phyloP scores from a whole-genome alignment of 192 early-diverging fungal species.

The Ambispora gerdemannii region DNA sequence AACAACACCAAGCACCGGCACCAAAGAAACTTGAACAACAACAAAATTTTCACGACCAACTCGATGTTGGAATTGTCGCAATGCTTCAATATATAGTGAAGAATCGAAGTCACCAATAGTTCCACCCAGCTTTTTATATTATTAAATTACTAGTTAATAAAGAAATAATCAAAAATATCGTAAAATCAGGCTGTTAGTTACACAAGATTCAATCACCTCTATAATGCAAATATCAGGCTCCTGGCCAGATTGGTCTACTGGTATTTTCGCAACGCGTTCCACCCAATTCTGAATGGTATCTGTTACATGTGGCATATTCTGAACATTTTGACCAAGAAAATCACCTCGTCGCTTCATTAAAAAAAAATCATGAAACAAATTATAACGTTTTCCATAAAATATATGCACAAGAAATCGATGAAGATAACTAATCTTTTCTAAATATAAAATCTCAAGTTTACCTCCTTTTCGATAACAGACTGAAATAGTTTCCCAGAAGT shows the following conservation, averaged over 20 bases:
- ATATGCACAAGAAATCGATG: too few species aligned
- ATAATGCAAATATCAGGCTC: constrained; percentile 97
- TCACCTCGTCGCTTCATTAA: constrained; percentile 89
- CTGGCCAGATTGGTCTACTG: constrained; percentile 77
- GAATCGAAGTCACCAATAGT: constrained; percentile 99
- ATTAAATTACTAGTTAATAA: background rate
- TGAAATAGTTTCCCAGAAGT: constrained; percentile 99
- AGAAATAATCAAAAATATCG: background rate
- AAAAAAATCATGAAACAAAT: too few species aligned
- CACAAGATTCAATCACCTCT: constrained; percentile 52
- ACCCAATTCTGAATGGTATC: constrained; percentile 98
- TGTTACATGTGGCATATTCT: constrained; percentile 97
- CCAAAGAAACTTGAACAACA: constrained; percentile 94
- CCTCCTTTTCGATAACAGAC: constrained; percentile 86
- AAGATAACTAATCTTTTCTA: too few species aligned
- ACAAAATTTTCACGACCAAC: constrained; percentile 98
- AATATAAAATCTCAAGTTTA: background rate
- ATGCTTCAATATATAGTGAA: constrained; percentile 98
- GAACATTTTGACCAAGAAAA: constrained; percentile 97
- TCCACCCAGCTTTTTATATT: constrained; percentile 64
- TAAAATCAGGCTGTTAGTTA: too few species aligned
- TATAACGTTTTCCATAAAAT: too few species aligned
- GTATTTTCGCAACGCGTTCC: constrained; percentile 87
- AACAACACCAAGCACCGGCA: constrained; percentile 95
- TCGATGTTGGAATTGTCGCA: constrained; percentile 99